These are phyloP conservation scores for Termitomyces sp. DNA, from an alignment of 768 basidiomycete genomes.

Conservation along the genomic window DNA sequence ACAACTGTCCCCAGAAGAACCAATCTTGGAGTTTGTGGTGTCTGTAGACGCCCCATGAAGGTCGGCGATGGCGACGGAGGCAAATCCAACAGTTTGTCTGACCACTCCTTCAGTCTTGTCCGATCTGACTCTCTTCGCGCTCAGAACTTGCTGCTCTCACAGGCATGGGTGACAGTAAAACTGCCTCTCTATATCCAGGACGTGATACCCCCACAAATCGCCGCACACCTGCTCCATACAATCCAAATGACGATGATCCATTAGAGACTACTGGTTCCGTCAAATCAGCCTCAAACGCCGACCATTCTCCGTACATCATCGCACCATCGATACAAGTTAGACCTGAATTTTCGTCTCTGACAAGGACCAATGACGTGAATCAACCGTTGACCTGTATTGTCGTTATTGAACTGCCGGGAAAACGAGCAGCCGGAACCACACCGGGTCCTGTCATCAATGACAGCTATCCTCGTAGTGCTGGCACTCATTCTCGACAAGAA, in stretches of 20 bases:
- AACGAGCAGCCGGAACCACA: slow-evolving; percentile 48
- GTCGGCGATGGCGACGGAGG: slow-evolving; percentile 83
- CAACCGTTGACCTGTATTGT: slow-evolving; percentile 94
- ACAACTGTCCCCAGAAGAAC: slow-evolving; percentile 61
- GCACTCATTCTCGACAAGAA: slow-evolving; percentile 21
- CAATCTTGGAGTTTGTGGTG: slow-evolving; percentile 92
- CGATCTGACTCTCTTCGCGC: slow-evolving; percentile 3
- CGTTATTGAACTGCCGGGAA: slow-evolving; percentile 86
- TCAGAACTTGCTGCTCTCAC: slow-evolving; percentile 92
- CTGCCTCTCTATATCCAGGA: slow-evolving; percentile 62
- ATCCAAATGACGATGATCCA: slow-evolving; percentile 85
- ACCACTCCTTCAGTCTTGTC: slow-evolving; percentile 7
- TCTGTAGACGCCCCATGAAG: slow-evolving; percentile 96
- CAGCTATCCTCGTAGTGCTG: slow-evolving; percentile 33
- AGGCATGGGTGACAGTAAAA: slow-evolving; percentile 71
- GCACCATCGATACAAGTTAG: slow-evolving; percentile 92
- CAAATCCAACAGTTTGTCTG: slow-evolving; percentile 81
- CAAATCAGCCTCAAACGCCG: slow-evolving; percentile 39
- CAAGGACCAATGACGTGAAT: slow-evolving; percentile 62
- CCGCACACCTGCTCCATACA: slow-evolving; percentile 42
- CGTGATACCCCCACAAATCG: slow-evolving; percentile 54
- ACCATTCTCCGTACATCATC: slow-evolving; percentile 70
- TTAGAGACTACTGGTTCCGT: slow-evolving; percentile 56
- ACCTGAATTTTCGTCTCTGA: slow-evolving; percentile 83
- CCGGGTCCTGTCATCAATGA: slow-evolving; percentile 56